Evolutionary conservation across 345 rosid species (phyloP).

Genomic region (Anastatica hierochuntica): DNA sequence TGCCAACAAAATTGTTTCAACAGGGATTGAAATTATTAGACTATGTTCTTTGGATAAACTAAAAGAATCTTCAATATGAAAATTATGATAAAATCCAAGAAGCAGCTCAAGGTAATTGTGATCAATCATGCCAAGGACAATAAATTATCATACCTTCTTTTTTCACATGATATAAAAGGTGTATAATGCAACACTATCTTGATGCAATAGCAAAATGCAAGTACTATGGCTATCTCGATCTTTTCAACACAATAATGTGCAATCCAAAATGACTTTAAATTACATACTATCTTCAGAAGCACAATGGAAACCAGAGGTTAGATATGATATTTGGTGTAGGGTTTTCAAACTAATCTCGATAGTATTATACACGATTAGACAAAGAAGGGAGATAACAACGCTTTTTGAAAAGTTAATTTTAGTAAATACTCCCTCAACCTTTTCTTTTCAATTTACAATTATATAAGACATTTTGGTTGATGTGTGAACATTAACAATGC

Average conservation of each 20-base stretch:
- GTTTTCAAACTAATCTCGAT: neutral
- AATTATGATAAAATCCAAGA: neutral
- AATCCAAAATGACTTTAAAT: neutral
- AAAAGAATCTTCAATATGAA: neutral
- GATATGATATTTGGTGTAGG: neutral
- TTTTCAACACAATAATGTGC: neutral
- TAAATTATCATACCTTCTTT: neutral
- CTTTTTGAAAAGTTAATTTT: neutral
- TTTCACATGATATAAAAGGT: neutral
- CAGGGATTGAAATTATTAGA: neutral
- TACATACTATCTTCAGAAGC: neutral
- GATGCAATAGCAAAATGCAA: neutral
- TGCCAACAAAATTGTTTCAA: neutral
- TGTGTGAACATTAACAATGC: no score
- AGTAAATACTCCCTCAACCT: neutral
- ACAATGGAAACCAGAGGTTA: neutral
- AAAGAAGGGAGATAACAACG: neutral
- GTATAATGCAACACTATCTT: neutral
- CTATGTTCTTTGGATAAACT: neutral
- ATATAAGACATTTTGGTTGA: no score
- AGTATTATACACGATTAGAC: neutral
- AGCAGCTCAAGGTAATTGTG: neutral
- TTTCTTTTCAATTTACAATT: neutral
- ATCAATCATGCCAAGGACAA: neutral
- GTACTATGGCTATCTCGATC: neutral